Evolutionary conservation across 164 flowering plant species (phyloP).

Genomic region (Sextonia rubra): DNA sequence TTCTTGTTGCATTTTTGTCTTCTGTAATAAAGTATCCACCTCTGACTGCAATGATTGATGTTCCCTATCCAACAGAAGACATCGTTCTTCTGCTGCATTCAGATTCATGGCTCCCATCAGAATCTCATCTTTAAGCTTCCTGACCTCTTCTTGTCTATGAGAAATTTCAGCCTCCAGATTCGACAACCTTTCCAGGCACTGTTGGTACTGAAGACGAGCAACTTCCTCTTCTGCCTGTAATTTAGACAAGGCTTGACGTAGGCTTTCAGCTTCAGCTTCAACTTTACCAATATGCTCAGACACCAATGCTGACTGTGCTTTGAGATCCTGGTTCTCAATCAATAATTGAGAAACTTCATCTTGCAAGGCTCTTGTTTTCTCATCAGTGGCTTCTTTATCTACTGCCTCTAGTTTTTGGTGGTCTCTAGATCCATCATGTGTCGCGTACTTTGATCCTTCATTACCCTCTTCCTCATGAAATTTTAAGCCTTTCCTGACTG

Average conservation of each 20-base stretch:
- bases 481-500: constrained; percentile 20
- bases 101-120: constrained; percentile 35
- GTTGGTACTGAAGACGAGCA: constrained; percentile 40
- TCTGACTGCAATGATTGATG: constrained; percentile 56
- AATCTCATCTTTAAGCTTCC: constrained; percentile 46
- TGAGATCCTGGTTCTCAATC: constrained; percentile 19
- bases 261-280: constrained; percentile 37
- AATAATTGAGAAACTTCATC: constrained; percentile 24
- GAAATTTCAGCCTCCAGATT: constrained; percentile 52
- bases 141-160: constrained; percentile 44
- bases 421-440: constrained; percentile 2
- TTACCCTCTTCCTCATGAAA: constrained; percentile 17
- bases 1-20: constrained; percentile 51
- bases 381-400: constrained; percentile 18
- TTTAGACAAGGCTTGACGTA: constrained; percentile 40
- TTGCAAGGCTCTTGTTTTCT: constrained; percentile 6
- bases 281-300: constrained; percentile 31
- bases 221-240: constrained; percentile 52
- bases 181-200: constrained; percentile 46
- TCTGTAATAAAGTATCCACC: constrained; percentile 42
- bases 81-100: constrained; percentile 47
- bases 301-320: constrained; percentile 19
- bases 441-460: constrained; percentile 9
- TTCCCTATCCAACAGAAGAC: constrained; percentile 40
- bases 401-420: constrained; percentile 10